Evolutionary conservation across 805 yeast species (phyloP), one percentile per base, ranked within the genome.

Genomic region (Cyberlindnera maritima): DNA sequence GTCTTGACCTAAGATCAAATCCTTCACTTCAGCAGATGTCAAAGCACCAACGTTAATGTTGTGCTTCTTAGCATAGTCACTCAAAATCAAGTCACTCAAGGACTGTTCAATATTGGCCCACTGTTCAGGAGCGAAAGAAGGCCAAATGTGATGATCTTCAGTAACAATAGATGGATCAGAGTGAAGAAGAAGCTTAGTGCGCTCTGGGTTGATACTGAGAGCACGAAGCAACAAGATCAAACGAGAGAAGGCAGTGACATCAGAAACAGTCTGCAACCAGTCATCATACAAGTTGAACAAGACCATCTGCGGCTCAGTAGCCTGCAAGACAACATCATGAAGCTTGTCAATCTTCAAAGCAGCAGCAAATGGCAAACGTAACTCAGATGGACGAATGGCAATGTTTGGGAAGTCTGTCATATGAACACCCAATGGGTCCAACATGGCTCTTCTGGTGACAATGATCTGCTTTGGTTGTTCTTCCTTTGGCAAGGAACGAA

Each of bases 401-500:
- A 90, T 85, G 63, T 89, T 90, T 17, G 97, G 97, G 73, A 91
- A 94, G 64, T 94, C 98, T 45, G 92, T 76, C 96, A 94, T 88
- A 59, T 94, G 98, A 29, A 90, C 97, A 59, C 92, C 97, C 43
- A 94, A 69, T 3, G 99, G 98, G 70, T 94, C 99, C 49, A 87
- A 60, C 75, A 94, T 85, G 13, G 96, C 95, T 58, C 87, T 88
- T 58, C 98, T 74, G 0, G 97, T 87, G 10, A 88, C 91, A 61
- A 94, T 86, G 49, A 94, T 70, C 65, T 91, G 96, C 59, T 86
- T 86, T 2, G 99, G 99, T 59, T 90, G 97, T 66, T 94, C 97
- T 59, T 92, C 97, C 45, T 81, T 75, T 1, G 97, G 97, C 44
- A 94, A 68, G 0, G 97, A 88, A 36, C 97, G 75, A 17, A 94